Percentiles rank a stretch among this genome's conserved stretches.
Evolutionary conservation across 352 stramenopile species (phyloP).

Genomic region (Pythium phragmiticola): DNA sequence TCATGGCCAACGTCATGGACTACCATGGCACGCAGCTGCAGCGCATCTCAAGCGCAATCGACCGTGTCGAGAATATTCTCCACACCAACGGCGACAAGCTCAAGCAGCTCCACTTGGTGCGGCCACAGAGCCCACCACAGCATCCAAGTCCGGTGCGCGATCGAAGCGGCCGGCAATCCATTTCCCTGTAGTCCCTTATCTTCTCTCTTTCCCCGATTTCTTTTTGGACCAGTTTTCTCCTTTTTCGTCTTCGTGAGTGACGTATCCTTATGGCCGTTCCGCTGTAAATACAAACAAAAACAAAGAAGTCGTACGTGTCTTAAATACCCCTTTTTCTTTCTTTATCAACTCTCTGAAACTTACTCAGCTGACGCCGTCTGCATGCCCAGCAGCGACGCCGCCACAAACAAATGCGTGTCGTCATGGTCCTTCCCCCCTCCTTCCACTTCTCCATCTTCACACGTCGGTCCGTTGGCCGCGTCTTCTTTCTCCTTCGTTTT

Average conservation of each 20-base stretch:
- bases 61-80: slow-evolving; percentile 65
- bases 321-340: background rate
- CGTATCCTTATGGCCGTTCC: background rate
- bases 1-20: slow-evolving; percentile 69
- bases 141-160: background rate
- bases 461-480: background rate
- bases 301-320: background rate
- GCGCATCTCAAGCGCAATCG: slow-evolving; percentile 65
- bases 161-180: slow-evolving; percentile 13
- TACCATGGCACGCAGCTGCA: slow-evolving; percentile 62
- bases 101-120: slow-evolving; percentile 23
- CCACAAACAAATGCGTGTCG: slow-evolving; percentile 24
- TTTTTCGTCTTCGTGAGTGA: background rate
- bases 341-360: background rate
- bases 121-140: slow-evolving; percentile 10
- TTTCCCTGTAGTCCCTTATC: slow-evolving; percentile 3
- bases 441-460: background rate
- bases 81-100: slow-evolving; percentile 40
- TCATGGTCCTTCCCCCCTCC: slow-evolving; percentile 7
- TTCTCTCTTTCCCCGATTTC: background rate
- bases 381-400: slow-evolving; percentile 28
- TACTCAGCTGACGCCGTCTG: slow-evolving; percentile 19
- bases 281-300: background rate
- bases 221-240: background rate
- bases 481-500: slow-evolving; percentile 1